Evolutionary conservation across 768 basidiomycete genomes (phyloP), one percentile per base, ranked within the genome.

Genomic region (Lyophyllum semitale): DNA sequence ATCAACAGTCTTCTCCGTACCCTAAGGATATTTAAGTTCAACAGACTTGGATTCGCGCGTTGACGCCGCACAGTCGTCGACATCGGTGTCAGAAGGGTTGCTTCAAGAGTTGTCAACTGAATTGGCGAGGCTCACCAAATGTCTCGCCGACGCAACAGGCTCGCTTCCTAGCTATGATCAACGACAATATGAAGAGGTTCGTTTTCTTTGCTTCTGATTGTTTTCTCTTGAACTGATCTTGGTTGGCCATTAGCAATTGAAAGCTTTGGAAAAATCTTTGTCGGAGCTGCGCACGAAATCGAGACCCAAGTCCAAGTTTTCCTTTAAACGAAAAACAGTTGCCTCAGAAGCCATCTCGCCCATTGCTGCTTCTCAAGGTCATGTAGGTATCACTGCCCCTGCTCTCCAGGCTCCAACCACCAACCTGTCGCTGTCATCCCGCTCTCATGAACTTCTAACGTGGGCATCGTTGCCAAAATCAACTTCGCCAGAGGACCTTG

Each of bases 121-220:
- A 38, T 67, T 87, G 18, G 79, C 84, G 3, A 82, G 80, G 55
- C 68, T 91, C 41, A 75, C 82, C 41, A 92, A 86, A 62, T 75
- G 74, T 22, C 76, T 93, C 17, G 73, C 77, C 6, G 87, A 85
- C 65, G 89, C 86, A 5, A 83, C 81, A 8, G 78, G 79, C 7
- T 83, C 79, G 54, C 71, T 93, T 42, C 87, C 90, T 4, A 74
- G 79, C 35, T 91, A 90, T 64, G 89, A 91, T 68, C 90, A 88
- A 64, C 79, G 85, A 51, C 85, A 85, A 63, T 88, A 79, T 64
- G 87, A 88, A 66, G 70, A 74, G 62, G 90, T 91, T 60, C 51
- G 84, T 74, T 23, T 50, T 27, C 18, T n/a, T 35, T 20, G 18
- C 41, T 15, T 29, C 23, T 20, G 37, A 55, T 33, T 3, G 11